These are phyloP conservation scores for Penicillium maclennaniae DNA, from an alignment of 495 filamentous ascomycete genomes.

Conservation along the genomic window DNA sequence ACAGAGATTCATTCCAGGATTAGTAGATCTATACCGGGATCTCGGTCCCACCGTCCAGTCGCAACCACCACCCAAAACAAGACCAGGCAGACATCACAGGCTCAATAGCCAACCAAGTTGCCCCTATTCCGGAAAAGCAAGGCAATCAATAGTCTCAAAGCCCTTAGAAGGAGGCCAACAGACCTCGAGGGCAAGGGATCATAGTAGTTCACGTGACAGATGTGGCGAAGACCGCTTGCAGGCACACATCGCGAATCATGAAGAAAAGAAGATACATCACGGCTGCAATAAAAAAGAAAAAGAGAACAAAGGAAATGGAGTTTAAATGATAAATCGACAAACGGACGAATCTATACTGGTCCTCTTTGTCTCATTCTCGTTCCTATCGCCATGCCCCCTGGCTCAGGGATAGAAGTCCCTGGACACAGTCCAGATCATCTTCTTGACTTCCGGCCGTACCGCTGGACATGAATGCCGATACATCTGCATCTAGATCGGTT, in stretches of 20 bases:
- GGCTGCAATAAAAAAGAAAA: constrained; percentile 21
- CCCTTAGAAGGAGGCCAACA: constrained; percentile 5
- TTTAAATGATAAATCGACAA: constrained; percentile 5
- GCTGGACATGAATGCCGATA: constrained; percentile 65
- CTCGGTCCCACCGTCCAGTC: constrained; percentile 9
- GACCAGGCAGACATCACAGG: neutral
- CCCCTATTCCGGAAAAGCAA: constrained; percentile 4
- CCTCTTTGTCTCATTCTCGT: neutral
- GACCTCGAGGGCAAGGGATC: constrained; percentile 23
- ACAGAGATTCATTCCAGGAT: constrained; percentile 25
- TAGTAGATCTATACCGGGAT: constrained; percentile 22
- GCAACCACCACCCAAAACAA: neutral
- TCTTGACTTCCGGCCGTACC: constrained; percentile 56
- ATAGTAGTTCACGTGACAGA: constrained; percentile 27
- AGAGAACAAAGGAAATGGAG: constrained; percentile 25
- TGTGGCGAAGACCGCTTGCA: constrained; percentile 37
- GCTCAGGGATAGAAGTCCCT: constrained; percentile 71
- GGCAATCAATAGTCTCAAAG: neutral
- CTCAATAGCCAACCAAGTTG: neutral
- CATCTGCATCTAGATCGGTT: constrained; percentile 49
- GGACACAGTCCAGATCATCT: constrained; percentile 74
- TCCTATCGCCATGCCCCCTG: constrained; percentile 57
- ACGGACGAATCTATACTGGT: neutral
- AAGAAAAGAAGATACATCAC: constrained; percentile 19
- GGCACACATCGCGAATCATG: constrained; percentile 30